Evolutionary conservation across 768 basidiomycete genomes (phyloP).

Genomic region (Cytidiella melzeri): DNA sequence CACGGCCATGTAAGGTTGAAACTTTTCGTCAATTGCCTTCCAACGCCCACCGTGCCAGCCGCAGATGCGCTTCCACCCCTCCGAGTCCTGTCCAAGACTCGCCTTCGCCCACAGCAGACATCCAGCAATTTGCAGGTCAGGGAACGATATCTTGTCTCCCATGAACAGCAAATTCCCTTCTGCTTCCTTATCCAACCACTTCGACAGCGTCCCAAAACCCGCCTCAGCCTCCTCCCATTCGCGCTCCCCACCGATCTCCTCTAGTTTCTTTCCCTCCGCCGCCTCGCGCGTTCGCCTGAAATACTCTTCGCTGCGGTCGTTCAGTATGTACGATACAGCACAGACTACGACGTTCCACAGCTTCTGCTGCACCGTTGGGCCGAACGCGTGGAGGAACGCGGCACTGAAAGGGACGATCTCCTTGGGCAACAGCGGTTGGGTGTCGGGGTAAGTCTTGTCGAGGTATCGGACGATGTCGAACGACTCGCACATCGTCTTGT

Average conservation of each 20-base stretch:
- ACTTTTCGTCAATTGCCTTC: conserved; percentile 10
- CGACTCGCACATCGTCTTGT: conserved; percentile 36
- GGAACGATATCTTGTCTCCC: conserved; percentile 32
- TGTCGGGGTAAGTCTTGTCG: conserved; percentile 42
- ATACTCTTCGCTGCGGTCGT: conserved; percentile 29
- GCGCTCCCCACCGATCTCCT: conserved; percentile 27
- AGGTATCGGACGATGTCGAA: conserved; percentile 44
- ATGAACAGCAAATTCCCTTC: conserved; percentile 21
- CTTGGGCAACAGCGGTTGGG: conserved; percentile 33
- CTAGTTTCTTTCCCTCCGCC: conserved; percentile 29
- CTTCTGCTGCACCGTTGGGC: conserved; percentile 2
- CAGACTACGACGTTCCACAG: background rate
- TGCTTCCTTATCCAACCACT: conserved; percentile 10
- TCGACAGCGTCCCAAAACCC: conserved; percentile 23
- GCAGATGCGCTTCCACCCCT: conserved; percentile 36
- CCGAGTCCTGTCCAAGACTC: conserved; percentile 31
- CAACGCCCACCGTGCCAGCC: conserved; percentile 33
- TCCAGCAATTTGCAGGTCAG: conserved; percentile 34
- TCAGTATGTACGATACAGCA: conserved; percentile 18
- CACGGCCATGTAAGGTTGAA: background rate
- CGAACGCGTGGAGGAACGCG: conserved; percentile 30
- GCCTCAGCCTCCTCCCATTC: conserved; percentile 34
- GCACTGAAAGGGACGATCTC: conserved; percentile 36
- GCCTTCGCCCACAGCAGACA: conserved; percentile 27
- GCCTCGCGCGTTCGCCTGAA: conserved; percentile 33